Base-by-base conservation (phyloP, 179 eudicot genomes). In the Pouteria campechiana region DNA sequence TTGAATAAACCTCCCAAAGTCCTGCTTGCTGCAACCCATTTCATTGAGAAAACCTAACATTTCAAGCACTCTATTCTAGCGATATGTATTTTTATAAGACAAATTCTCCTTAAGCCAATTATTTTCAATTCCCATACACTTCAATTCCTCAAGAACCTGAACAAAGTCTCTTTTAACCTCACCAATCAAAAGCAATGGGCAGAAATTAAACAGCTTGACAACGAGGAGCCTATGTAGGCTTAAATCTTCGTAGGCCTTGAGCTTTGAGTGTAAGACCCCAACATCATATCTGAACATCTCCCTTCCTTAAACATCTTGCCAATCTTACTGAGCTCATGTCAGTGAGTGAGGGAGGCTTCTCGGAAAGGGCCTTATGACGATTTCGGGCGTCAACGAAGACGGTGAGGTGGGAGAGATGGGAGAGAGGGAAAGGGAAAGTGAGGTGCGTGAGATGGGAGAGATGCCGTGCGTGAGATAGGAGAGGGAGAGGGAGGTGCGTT, bases 261-360 rank as follows among this genome's bases (percentile, higher is more conserved):
- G 60, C 48, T 66, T 73, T 45, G 4, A 32, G 30, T 18, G 28
- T 49, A 76, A 54, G 16, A 66, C 19, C n/a, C 76, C 74, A 41
- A 7, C n/a, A 11, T 41, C 64, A 16, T 62, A 55, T 22, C 56
- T 25, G 17, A 76, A 73, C 15, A 73, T 41, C 51, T 52, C 70
- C 33, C 71, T 49, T 76, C 83, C 55, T 52, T 73, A 35, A 55
- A 76, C 22, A 68, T 63, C 54, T 44, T 73, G 5, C 79, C 79
- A 36, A 73, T 69, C 50, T 66, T 56, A 44, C 40, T 32, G n/a
- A n/a, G n/a, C n/a, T n/a, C n/a, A n/a, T n/a, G n/a, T n/a, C n/a
- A n/a, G n/a, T n/a, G n/a, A n/a, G n/a, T n/a, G n/a, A n/a, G n/a
- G n/a, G n/a, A n/a, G n/a, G n/a, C n/a, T n/a, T n/a, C n/a, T n/a